Base-by-base conservation (phyloP, 495 filamentous ascomycete genomes). In the Pyrenula aspistea region DNA sequence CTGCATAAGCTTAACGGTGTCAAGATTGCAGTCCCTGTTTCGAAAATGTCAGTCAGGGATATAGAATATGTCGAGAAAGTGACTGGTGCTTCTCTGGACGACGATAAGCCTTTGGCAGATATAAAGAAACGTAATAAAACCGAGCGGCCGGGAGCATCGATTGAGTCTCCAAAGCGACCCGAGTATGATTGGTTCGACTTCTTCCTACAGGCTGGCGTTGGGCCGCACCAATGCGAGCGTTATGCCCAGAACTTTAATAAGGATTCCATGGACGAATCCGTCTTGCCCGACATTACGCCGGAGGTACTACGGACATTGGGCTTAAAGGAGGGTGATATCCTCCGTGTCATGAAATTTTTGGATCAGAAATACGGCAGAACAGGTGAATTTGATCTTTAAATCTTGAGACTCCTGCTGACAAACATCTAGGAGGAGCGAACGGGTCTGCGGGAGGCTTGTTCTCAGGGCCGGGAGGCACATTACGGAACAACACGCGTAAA, bases 161-260 rank as follows among this genome's bases (percentile, higher is more conserved):
- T 88, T 47, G 74, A 85, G 55, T 67, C 68, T 61, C 70, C 62
- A 61, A 83, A 66, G 81, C 59, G 83, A 62, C 72, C 82, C 10
- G 84, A 91, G 49, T 95, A 97, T 64, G 93, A 99, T 67, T 99
- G 93, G 93, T 99, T 97, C 65, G 89, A 96, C 61, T 97, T 99
- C 72, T 99, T 99, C 75, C 73, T 99, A 22, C 79, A 83, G 56
- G 90, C 91, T 65, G 93, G 94, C 25, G 88, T 97, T 57, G 86
- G 88, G 55, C 86, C 89, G 31, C 87, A 91, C 62, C 85, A 93
- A 50, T 97, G 93, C 69, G 91, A 96, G 68, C 80, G 94, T 47
- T 99, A 99, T 65, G 84, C 93, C 3, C 84, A 88, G 63, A 87
- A 87, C 10, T 97, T 99, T 62, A 63, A 78, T 24, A 83, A 83